Percentiles rank a stretch among this genome's conserved stretches.
Evolutionary conservation across 2,329 filamentous ascomycete species (phyloP).

Genomic region (Harringtonia lauricola): DNA sequence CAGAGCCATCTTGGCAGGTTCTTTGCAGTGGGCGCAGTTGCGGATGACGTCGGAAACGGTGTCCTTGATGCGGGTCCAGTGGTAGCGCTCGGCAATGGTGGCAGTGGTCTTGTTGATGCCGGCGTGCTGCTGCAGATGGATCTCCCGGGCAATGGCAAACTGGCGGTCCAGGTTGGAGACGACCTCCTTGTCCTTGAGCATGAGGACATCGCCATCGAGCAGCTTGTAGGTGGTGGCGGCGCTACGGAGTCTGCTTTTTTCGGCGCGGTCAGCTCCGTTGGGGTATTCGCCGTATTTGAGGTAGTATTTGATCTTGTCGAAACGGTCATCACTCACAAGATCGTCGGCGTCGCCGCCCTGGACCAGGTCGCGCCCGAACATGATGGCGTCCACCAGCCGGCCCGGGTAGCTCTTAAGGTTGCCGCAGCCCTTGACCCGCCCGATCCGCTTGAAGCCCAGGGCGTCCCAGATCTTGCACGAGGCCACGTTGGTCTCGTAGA

Average conservation of each 20-base stretch:
- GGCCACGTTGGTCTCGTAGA: slow-evolving; percentile 87
- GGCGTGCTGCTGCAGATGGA: slow-evolving; percentile 68
- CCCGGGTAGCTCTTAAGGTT: slow-evolving; percentile 58
- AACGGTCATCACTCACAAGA: slow-evolving; percentile 86
- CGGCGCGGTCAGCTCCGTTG: slow-evolving; percentile 81
- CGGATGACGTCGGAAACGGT: slow-evolving; percentile 91
- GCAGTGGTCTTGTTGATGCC: slow-evolving; percentile 98
- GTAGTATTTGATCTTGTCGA: slow-evolving; percentile 98
- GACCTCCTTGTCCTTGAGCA: slow-evolving; percentile 97
- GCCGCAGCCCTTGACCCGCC: slow-evolving; percentile 63
- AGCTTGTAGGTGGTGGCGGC: slow-evolving; percentile 94
- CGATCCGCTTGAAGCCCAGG: slow-evolving; percentile 85
- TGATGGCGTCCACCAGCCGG: slow-evolving; percentile 63
- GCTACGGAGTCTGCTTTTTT: slow-evolving; percentile 88
- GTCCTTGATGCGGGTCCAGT: slow-evolving; percentile 97
- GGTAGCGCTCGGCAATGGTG: slow-evolving; percentile 83
- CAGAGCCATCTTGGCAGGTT: slow-evolving; percentile 49
- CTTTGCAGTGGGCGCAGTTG: slow-evolving; percentile 84
- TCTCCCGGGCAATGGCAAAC: slow-evolving; percentile 73
- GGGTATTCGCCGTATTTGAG: slow-evolving; percentile 92
- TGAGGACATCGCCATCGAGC: slow-evolving; percentile 64
- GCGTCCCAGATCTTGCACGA: slow-evolving; percentile 88
- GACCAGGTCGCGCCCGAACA: slow-evolving; percentile 58
- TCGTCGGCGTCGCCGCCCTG: slow-evolving; percentile 58
- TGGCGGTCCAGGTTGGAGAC: slow-evolving; percentile 82